Conservation (phyloP, 2,329 filamentous ascomycete genomes). For the Venturia nashicola region DNA sequence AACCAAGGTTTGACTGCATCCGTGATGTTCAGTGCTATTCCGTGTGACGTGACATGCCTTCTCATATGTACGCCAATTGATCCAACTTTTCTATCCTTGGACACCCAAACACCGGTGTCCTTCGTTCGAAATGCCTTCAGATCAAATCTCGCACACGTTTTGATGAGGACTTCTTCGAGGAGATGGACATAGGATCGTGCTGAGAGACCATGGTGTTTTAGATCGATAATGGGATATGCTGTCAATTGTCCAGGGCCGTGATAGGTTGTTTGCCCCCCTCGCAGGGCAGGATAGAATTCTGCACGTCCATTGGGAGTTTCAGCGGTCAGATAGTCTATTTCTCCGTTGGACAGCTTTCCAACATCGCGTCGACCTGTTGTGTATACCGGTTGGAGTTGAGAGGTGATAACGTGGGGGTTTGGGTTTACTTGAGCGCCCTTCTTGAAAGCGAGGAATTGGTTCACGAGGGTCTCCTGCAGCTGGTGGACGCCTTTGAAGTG, state of each 20-base stretch:
- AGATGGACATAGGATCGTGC: slow-evolving; percentile 67
- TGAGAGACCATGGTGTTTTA: slow-evolving; percentile 54
- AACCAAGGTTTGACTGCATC: slow-evolving; percentile 51
- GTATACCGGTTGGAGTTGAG: slow-evolving; percentile 72
- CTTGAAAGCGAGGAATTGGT: not conserved
- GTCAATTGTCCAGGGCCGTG: slow-evolving; percentile 90
- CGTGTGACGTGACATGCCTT: slow-evolving; percentile 71
- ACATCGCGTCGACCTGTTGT: slow-evolving; percentile 78
- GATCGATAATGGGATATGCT: slow-evolving; percentile 82
- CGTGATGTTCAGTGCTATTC: slow-evolving; percentile 67
- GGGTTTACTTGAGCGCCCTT: slow-evolving; percentile 19
- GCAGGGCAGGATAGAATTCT: slow-evolving; percentile 56
- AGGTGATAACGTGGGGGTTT: slow-evolving; percentile 63
- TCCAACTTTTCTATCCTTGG: slow-evolving; percentile 58
- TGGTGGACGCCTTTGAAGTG: not conserved
- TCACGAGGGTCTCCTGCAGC: slow-evolving; percentile 41
- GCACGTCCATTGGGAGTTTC: slow-evolving; percentile 30
- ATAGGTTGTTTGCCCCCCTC: slow-evolving; percentile 87
- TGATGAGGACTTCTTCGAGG: slow-evolving; percentile 65
- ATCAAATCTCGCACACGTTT: slow-evolving; percentile 47
- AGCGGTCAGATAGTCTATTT: slow-evolving; percentile 29
- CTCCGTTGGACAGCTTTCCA: slow-evolving; percentile 32
- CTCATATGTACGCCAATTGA: slow-evolving; percentile 86
- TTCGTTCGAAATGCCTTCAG: slow-evolving; percentile 52
- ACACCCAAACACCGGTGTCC: slow-evolving; percentile 73